A percentile compares a stretch with the other conserved stretches of the same genome.
These are phyloP conservation scores for Exophiala phaeomuriformis DNA, from an alignment of 2,329 filamentous ascomycete genomes.

Conservation along the genomic window DNA sequence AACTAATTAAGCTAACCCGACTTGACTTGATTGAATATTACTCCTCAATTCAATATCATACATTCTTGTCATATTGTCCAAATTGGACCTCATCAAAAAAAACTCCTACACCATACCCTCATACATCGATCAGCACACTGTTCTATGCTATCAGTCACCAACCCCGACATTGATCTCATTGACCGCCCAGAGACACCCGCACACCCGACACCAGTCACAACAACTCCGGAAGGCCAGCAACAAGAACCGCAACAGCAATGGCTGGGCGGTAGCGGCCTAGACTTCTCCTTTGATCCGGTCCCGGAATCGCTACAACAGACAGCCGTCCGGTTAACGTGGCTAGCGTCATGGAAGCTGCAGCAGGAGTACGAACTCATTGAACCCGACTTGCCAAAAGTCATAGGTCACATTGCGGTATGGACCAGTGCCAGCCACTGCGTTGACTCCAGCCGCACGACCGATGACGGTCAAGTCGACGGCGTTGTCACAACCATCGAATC, in stretches of 20 bases:
- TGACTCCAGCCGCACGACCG: neutral
- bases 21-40: too few species aligned
- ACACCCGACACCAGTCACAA: too few species aligned
- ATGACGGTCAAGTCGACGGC: neutral
- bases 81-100: neutral
- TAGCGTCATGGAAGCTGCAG: conserved; percentile 12
- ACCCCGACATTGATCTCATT: neutral
- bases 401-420: conserved; percentile 12
- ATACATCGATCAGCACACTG: neutral
- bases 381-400: conserved; percentile 9
- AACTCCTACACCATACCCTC: neutral
- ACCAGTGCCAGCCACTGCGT: conserved; percentile 5
- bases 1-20: too few species aligned
- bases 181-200: neutral
- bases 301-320: conserved; percentile 1
- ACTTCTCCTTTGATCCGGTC: neutral
- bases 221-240: too few species aligned
- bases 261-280: neutral
- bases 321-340: conserved; percentile 7
- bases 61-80: too few species aligned
- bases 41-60: too few species aligned
- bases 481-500: neutral
- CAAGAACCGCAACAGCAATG: too few species aligned
- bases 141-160: neutral
- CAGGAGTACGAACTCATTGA: conserved; percentile 10